Evolutionary conservation across 164 flowering plant species (phyloP).

Genomic region (Berberis thunbergii): DNA sequence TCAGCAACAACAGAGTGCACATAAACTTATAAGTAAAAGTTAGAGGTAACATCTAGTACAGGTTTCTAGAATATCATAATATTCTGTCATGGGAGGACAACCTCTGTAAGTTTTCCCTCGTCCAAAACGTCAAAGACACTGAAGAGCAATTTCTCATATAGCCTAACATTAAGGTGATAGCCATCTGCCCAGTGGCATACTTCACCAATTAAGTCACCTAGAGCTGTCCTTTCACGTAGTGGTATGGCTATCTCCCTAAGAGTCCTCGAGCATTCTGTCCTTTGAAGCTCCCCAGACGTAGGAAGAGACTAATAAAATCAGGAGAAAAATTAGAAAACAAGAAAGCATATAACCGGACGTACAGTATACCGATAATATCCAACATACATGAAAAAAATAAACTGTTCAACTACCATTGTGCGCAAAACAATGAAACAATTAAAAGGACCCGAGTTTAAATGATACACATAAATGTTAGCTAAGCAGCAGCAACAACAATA

Average conservation of each 20-base stretch:
- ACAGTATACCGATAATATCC: too few relatives aligned
- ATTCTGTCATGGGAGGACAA: slow-evolving; percentile 12
- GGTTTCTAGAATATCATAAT: slow-evolving; percentile 1
- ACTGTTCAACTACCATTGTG: too few relatives aligned
- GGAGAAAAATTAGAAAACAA: not conserved
- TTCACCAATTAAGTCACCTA: slow-evolving; percentile 99
- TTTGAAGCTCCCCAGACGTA: slow-evolving; percentile 70
- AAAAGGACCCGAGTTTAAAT: too few relatives aligned
- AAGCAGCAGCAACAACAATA: too few relatives aligned
- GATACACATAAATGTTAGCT: too few relatives aligned
- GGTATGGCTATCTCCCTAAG: slow-evolving; percentile 74
- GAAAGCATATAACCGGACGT: too few relatives aligned
- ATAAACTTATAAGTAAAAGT: too few relatives aligned
- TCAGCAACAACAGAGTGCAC: not conserved
- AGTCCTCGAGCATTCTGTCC: slow-evolving; percentile 84
- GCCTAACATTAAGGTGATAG: slow-evolving; percentile 80
- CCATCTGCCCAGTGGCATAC: slow-evolving; percentile 99
- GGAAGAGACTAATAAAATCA: slow-evolving; percentile 52
- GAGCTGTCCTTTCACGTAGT: slow-evolving; percentile 95
- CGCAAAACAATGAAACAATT: too few relatives aligned
- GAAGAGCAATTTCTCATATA: slow-evolving; percentile 84
- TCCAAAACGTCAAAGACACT: slow-evolving; percentile 93
- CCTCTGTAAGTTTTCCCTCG: slow-evolving; percentile 97
- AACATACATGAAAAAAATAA: too few relatives aligned
- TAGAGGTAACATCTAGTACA: not conserved